phyloP scores from a whole-genome alignment of 139 green algal species.

The Nannochloris sp. region DNA sequence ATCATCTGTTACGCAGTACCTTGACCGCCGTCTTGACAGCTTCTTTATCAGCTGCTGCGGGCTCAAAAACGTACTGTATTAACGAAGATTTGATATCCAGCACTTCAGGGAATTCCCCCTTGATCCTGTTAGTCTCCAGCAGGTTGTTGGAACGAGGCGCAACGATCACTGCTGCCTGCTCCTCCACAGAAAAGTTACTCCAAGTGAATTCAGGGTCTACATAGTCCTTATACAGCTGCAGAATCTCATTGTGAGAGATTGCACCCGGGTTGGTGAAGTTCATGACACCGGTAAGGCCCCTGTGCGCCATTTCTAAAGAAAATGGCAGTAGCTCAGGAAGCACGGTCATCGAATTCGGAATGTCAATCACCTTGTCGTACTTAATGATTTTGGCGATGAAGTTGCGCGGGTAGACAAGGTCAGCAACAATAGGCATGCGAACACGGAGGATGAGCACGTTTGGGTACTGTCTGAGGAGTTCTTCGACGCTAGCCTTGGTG shows the following conservation, averaged over 20 bases:
- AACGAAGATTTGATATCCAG: conserved; percentile 82
- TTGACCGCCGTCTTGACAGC: conserved; percentile 32
- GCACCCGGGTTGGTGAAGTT: conserved; percentile 98
- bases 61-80: conserved; percentile 66
- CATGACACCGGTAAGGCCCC: conserved; percentile 88
- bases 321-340: conserved; percentile 90
- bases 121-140: conserved; percentile 83
- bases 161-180: conserved; percentile 95
- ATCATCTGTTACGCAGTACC: too few relatives aligned
- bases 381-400: conserved; percentile 99
- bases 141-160: conserved; percentile 95
- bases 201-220: conserved; percentile 93
- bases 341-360: conserved; percentile 97
- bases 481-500: conserved; percentile 92
- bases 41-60: conserved; percentile 38
- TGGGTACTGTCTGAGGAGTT: conserved; percentile 78
- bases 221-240: conserved; percentile 94
- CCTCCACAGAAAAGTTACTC: conserved; percentile 92
- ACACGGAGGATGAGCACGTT: conserved; percentile 91
- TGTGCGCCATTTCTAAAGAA: conserved; percentile 85
- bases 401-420: conserved; percentile 88
- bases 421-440: conserved; percentile 91
- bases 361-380: conserved; percentile 73
- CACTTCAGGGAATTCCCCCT: conserved; percentile 84
- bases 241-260: conserved; percentile 95